Conservation (phyloP, 768 basidiomycete genomes). For the Xerocomus brunneocitrinus region DNA sequence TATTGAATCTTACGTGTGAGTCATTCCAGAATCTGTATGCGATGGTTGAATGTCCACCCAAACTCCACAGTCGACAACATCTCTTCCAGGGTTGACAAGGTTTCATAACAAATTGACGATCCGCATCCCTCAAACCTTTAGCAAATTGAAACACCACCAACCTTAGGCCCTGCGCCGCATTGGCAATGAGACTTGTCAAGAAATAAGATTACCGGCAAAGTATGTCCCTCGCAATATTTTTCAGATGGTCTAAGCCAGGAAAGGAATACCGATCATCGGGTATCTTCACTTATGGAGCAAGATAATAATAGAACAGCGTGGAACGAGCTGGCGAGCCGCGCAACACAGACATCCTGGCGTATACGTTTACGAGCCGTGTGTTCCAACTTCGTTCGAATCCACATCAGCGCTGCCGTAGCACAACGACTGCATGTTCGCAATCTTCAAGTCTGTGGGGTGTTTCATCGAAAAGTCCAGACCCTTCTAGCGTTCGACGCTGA, state of each 20-base stretch:
- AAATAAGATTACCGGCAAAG: background rate
- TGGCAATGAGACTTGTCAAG: background rate
- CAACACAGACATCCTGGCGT: background rate
- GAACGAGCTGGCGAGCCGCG: too few species aligned
- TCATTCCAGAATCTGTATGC: background rate
- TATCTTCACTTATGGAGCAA: background rate
- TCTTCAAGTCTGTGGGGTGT: background rate
- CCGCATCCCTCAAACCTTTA: background rate
- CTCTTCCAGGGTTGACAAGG: background rate
- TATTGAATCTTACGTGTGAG: too few species aligned
- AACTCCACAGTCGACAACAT: background rate
- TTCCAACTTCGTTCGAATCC: background rate
- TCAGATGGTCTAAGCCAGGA: background rate
- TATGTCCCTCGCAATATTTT: background rate
- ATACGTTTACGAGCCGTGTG: background rate
- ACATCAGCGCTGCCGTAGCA: background rate
- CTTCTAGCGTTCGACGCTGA: background rate
- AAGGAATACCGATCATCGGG: background rate
- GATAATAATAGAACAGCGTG: background rate
- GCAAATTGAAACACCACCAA: background rate
- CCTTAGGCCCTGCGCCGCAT: background rate
- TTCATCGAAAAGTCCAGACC: background rate
- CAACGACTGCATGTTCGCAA: background rate
- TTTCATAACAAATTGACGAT: background rate
- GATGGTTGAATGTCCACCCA: background rate